Evolutionary conservation across 768 basidiomycete genomes (phyloP).

Genomic region (Xanthoconium stramineum): DNA sequence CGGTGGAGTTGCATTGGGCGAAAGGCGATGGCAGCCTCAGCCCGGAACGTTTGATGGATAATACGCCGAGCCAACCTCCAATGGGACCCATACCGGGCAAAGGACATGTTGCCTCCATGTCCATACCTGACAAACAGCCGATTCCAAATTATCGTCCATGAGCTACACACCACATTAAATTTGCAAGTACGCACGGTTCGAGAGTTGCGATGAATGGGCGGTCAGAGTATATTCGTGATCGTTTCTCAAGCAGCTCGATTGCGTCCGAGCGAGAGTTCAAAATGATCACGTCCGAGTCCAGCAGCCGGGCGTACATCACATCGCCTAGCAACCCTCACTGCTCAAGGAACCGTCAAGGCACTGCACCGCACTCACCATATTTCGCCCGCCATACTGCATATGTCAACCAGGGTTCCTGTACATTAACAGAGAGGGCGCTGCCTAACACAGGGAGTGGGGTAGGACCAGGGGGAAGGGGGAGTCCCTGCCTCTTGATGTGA

Average conservation of each 20-base stretch:
- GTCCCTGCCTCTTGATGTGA: not conserved
- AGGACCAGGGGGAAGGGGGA: not conserved
- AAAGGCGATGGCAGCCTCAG: slow-evolving; percentile 3
- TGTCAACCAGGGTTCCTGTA: not conserved
- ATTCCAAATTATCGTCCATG: not conserved
- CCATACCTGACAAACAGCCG: not conserved
- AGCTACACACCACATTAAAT: too few species aligned
- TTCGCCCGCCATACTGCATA: not conserved
- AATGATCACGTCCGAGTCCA: not conserved
- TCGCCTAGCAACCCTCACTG: not conserved
- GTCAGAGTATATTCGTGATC: not conserved
- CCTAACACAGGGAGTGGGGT: not conserved
- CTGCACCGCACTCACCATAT: not conserved
- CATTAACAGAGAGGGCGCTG: not conserved
- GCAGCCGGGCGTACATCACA: not conserved
- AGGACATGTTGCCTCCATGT: not conserved
- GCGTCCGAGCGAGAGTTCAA: too few species aligned
- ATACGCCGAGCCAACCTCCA: slow-evolving; percentile 16
- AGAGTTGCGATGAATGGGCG: not conserved
- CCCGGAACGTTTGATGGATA: not conserved
- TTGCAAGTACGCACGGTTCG: too few species aligned
- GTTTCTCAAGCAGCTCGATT: too few species aligned
- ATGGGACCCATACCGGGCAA: not conserved
- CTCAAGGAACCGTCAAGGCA: not conserved
- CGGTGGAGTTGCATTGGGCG: slow-evolving; percentile 10